Base-by-base conservation (phyloP, 1,284 basidiomycete species). In the Fomitopsis palustris region DNA sequence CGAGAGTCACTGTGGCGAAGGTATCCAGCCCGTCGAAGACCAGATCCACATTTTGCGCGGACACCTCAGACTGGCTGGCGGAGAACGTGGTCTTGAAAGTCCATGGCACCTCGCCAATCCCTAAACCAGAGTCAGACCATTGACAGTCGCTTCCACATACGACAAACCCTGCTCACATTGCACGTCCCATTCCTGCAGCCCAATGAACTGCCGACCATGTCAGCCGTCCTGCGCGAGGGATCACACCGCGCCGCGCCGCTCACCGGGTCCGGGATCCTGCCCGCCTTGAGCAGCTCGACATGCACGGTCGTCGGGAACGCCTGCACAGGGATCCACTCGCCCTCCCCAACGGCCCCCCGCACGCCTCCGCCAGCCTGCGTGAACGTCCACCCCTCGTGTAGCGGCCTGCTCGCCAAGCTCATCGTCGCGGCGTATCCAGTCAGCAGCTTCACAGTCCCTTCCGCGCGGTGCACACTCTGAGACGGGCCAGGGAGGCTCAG, bases 11-110 rank as follows among this genome's bases (percentile, higher is more conserved):
- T 17, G 76, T 78, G 4, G 90, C 87, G 71, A 92, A 95, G 0
- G 94, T 96, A 72, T 96, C 94, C 25, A 96, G 75, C 12, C 95
- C 94, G 17, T 95, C 92, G 62, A 95, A 93, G 8, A 95, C 78
- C 25, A 96, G 76, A 69, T 96, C 92, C 27, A 81, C 76, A 55
- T 87, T 81, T 3, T 76, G 65, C 5, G 76, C 70, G 3, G 68
- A 64, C 14, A 86, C 69, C 54, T 87, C 81, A 25, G 72, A 72
- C 12, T 80, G 74, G 1, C 77, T 75, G n/a, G 85, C 76, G 9
- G 73, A 63, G 68, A 96, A 89, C 1, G 71, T 75, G 9, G 86
- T 88, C 68, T 82, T 86, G 79, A 96, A 96, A n/a, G 79, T 76
- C 94, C 95, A 96, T 43, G 88, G 83, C 10, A 81, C 80, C 73